phyloP scores from a whole-genome alignment of 345 rosid genomes.

The Fremontodendron californicum region DNA sequence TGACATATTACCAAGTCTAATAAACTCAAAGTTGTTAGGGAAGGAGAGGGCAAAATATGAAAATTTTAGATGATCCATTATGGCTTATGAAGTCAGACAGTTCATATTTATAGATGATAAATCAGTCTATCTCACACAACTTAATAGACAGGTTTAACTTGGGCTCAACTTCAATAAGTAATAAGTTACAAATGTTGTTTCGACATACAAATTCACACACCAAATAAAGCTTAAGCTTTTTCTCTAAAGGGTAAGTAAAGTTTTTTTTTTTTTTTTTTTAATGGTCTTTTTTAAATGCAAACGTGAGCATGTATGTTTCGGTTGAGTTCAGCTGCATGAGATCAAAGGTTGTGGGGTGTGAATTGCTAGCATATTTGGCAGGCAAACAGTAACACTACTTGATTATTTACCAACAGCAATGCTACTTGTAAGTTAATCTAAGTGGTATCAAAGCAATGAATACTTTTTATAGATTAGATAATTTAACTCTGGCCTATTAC shows the following conservation, averaged over 20 bases:
- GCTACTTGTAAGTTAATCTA: not conserved
- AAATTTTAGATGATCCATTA: not conserved
- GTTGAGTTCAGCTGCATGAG: not conserved
- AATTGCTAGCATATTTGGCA: not conserved
- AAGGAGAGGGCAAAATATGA: not conserved
- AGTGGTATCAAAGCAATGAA: not conserved
- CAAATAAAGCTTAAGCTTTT: not conserved
- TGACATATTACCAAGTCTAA: not conserved
- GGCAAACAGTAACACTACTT: not conserved
- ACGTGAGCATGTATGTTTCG: not conserved
- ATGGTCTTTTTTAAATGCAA: not conserved
- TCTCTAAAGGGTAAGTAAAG: not conserved
- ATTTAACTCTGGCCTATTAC: not conserved
- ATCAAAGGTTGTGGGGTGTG: not conserved
- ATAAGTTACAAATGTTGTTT: not conserved
- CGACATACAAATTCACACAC: not conserved
- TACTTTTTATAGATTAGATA: not conserved
- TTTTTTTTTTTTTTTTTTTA: not conserved
- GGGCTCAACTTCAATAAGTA: not conserved
- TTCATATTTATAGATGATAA: not conserved
- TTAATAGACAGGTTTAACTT: not conserved
- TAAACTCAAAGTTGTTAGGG: not conserved
- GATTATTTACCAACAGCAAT: not conserved
- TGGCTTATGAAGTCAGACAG: not conserved
- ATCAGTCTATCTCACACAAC: not conserved